Conservation (phyloP, 495 filamentous ascomycete species). For the Echria macrotheca region DNA sequence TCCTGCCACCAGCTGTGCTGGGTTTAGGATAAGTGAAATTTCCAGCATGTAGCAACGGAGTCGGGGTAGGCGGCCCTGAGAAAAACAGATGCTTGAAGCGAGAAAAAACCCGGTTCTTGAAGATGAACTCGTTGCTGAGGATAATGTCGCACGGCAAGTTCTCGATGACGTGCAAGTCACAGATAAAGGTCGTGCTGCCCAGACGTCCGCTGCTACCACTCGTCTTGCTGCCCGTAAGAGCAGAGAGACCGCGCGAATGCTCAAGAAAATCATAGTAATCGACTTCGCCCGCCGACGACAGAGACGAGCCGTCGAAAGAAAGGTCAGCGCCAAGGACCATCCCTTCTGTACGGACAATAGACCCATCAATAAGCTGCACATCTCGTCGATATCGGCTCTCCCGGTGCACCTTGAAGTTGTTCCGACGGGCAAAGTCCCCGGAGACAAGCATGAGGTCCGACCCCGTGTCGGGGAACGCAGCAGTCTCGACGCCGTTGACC, state of each 20-base stretch:
- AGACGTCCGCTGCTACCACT: background rate
- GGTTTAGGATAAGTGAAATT: too few relatives aligned
- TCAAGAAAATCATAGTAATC: background rate
- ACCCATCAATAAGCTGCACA: background rate
- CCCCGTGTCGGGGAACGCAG: background rate
- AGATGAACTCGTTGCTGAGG: slow-evolving; percentile 1
- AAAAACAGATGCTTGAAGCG: too few relatives aligned
- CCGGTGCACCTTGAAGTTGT: background rate
- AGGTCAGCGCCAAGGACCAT: background rate
- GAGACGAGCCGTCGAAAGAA: background rate
- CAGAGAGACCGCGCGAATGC: background rate
- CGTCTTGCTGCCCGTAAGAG: too few relatives aligned
- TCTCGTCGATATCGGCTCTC: background rate
- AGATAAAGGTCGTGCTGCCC: background rate
- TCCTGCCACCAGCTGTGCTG: too few relatives aligned
- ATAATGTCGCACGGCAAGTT: slow-evolving; percentile 1
- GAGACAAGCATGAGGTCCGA: background rate
- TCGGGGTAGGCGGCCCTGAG: too few relatives aligned
- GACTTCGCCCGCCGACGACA: background rate
- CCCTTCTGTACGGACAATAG: background rate
- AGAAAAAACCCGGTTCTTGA: background rate
- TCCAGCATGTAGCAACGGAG: too few relatives aligned
- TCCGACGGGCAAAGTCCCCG: background rate
- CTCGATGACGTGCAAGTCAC: slow-evolving; percentile 1
- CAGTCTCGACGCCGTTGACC: background rate